phyloP scores from a whole-genome alignment of 2,329 filamentous ascomycete species.

The Eurotiales sp. region DNA sequence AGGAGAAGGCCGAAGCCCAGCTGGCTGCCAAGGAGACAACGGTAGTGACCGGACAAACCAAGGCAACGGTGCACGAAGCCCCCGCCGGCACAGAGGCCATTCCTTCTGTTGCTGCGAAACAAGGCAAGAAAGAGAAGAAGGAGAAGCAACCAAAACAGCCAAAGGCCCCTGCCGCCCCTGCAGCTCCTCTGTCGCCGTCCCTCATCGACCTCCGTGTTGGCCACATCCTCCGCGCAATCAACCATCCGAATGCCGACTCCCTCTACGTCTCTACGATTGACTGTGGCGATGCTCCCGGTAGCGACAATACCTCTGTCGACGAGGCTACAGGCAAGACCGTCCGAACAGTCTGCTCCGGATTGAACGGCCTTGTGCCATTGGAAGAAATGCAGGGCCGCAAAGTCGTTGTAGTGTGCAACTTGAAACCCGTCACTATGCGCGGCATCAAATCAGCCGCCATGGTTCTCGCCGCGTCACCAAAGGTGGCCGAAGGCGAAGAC shows the following conservation, averaged over 20 bases:
- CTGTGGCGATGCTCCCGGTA: conserved; percentile 80
- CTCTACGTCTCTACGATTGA: conserved; percentile 94
- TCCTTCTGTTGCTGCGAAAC: conserved; percentile 29
- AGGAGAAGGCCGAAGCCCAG: conserved; percentile 67
- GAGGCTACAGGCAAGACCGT: conserved; percentile 89
- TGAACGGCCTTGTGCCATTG: conserved; percentile 87
- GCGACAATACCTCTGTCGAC: conserved; percentile 71
- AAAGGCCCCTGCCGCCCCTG: conserved; percentile 65
- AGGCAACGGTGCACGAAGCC: conserved; percentile 51
- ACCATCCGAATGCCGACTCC: conserved; percentile 94
- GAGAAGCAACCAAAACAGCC: conserved; percentile 88
- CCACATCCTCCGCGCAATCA: conserved; percentile 92
- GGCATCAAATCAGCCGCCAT: conserved; percentile 78
- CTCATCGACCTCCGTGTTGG: conserved; percentile 95
- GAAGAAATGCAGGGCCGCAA: conserved; percentile 97
- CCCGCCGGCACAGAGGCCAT: conserved; percentile 34
- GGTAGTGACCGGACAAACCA: conserved; percentile 29
- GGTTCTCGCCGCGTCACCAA: conserved; percentile 93
- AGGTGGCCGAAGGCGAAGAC: conserved; percentile 73
- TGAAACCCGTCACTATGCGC: conserved; percentile 99
- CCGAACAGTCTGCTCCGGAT: conserved; percentile 92
- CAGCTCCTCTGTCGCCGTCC: conserved; percentile 74
- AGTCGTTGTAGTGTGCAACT: conserved; percentile 92
- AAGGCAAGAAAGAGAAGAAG: conserved; percentile 60
- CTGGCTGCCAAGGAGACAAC: conserved; percentile 31